These are phyloP conservation scores for Fusarium virguliforme DNA, from an alignment of 2,329 filamentous ascomycete species.

Conservation along the genomic window DNA sequence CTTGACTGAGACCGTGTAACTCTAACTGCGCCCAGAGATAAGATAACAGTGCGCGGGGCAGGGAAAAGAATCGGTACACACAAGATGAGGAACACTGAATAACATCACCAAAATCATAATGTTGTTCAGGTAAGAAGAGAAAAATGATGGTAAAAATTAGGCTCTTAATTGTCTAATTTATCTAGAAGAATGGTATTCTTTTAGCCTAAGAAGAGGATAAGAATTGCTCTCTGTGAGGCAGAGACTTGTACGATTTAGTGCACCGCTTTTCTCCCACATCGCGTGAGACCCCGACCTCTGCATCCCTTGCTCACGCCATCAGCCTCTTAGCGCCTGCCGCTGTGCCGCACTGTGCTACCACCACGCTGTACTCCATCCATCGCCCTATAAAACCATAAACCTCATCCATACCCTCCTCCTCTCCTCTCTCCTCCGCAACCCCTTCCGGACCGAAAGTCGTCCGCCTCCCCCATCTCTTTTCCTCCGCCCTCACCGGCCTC, in stretches of 20 bases:
- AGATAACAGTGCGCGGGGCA: background rate
- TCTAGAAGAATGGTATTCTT: no score
- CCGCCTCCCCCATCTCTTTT: background rate
- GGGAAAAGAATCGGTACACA: no score
- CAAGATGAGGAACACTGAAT: no score
- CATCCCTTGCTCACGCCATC: background rate
- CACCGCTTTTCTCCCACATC: no score
- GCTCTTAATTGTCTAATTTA: no score
- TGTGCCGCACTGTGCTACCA: slow-evolving; percentile 19
- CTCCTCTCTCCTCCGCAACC: slow-evolving; percentile 27
- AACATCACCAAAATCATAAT: no score
- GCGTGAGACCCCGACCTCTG: background rate
- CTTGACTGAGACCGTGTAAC: slow-evolving; percentile 4
- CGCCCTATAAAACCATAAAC: slow-evolving; percentile 11
- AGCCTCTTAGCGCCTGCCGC: background rate
- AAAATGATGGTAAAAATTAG: no score
- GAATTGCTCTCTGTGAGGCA: no score
- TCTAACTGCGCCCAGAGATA: background rate
- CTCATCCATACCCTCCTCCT: slow-evolving; percentile 1
- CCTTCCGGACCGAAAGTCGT: slow-evolving; percentile 28
- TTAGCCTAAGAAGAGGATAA: no score
- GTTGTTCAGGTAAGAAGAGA: no score
- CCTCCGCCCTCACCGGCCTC: slow-evolving; percentile 43
- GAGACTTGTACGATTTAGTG: no score
- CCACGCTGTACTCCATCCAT: slow-evolving; percentile 37